A percentile compares a stretch with the other conserved stretches of the same genome.
Evolutionary conservation across 306 rosid genomes (phyloP).

Genomic region (Benincasa hispida): DNA sequence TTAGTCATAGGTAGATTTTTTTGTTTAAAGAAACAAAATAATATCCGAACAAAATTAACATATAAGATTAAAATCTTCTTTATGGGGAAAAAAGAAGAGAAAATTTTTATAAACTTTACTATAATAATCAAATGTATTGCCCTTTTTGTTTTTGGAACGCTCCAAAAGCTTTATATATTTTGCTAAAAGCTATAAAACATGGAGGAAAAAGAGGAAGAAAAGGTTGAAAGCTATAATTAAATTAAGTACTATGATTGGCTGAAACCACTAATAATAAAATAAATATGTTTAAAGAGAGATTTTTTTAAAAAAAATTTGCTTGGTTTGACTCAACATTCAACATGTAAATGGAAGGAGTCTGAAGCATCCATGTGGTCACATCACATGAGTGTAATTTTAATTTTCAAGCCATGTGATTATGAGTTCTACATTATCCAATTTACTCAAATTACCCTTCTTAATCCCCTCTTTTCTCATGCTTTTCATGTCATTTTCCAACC

Average conservation of each 20-base stretch:
- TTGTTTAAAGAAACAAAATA: no score
- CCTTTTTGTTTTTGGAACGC: not conserved
- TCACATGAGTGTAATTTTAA: conserved; percentile 59
- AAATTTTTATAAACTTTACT: not conserved
- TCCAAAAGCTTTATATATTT: not conserved
- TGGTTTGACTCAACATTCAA: not conserved
- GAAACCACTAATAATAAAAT: not conserved
- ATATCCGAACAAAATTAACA: not conserved
- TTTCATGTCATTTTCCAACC: conserved; percentile 15
- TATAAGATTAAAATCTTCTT: not conserved
- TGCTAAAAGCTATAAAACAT: not conserved
- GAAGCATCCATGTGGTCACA: conserved; percentile 56
- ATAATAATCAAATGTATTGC: not conserved
- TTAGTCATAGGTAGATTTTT: not conserved
- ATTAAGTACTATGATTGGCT: not conserved
- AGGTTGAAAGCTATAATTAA: not conserved
- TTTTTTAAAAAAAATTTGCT: not conserved
- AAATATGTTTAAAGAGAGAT: not conserved
- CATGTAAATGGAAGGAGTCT: conserved; percentile 41
- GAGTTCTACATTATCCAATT: not conserved
- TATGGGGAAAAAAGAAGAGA: not conserved
- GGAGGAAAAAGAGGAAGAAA: not conserved
- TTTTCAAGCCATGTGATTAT: conserved; percentile 61
- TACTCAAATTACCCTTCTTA: not conserved
- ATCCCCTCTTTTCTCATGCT: conserved; percentile 20